These are phyloP conservation scores for Rhizophora apiculata DNA, from an alignment of 345 rosid genomes.

Conservation along the genomic window DNA sequence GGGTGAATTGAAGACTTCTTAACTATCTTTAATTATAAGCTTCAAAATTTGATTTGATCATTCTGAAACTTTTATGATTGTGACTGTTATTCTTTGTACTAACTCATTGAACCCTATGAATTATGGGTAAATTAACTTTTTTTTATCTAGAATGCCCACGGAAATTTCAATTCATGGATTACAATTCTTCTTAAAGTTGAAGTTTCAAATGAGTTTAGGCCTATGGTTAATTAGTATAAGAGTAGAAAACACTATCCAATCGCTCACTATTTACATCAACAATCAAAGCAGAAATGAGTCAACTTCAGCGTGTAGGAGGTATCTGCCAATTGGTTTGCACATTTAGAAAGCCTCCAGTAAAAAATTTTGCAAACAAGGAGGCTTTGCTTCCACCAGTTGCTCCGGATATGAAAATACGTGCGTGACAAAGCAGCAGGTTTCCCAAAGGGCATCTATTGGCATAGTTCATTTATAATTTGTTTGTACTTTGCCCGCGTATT, in stretches of 20 bases:
- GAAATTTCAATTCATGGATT: too few relatives aligned
- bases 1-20: constrained; percentile 13
- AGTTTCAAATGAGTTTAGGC: too few relatives aligned
- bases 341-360: too few relatives aligned
- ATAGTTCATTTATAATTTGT: constrained; percentile 47
- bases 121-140: not conserved
- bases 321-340: too few relatives aligned
- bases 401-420: constrained; percentile 18
- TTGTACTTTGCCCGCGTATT: constrained; percentile 52
- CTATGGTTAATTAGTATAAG: too few relatives aligned
- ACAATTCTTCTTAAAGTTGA: too few relatives aligned
- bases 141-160: not conserved
- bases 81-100: constrained; percentile 5
- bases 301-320: too few relatives aligned
- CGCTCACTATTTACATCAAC: too few relatives aligned
- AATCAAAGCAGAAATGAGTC: too few relatives aligned
- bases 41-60: not conserved
- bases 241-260: too few relatives aligned
- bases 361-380: too few relatives aligned
- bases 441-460: constrained; percentile 70
- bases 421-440: constrained; percentile 68
- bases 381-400: too few relatives aligned
- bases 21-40: not conserved
- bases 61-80: not conserved
- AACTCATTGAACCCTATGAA: not conserved